These are phyloP conservation scores for Kitagawia praeruptora DNA, from an alignment of 129 eudicot genomes.

Conservation along the genomic window DNA sequence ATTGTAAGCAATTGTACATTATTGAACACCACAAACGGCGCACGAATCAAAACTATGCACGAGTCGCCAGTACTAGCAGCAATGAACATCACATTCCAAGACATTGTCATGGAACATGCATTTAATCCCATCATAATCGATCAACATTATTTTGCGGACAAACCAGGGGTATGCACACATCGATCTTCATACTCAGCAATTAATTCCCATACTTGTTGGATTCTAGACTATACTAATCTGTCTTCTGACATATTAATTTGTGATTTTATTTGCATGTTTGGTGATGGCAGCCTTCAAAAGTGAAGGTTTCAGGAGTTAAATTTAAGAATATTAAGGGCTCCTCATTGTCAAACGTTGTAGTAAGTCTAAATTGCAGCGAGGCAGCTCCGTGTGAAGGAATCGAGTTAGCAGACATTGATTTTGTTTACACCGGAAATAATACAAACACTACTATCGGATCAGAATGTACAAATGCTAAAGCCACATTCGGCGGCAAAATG, in stretches of 20 bases:
- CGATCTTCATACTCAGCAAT: neutral
- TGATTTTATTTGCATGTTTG: too few relatives aligned
- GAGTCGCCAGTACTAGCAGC: conserved; percentile 19
- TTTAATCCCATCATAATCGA: conserved; percentile 46
- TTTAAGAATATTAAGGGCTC: conserved; percentile 27
- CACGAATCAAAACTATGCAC: conserved; percentile 38
- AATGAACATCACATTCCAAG: conserved; percentile 18
- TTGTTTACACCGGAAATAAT: neutral
- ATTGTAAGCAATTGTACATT: conserved; percentile 15
- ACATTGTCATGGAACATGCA: conserved; percentile 22
- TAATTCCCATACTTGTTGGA: too few relatives aligned
- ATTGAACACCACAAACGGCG: conserved; percentile 24
- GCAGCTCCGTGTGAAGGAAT: conserved; percentile 28
- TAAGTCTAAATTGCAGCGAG: conserved; percentile 25
- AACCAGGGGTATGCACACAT: conserved; percentile 1
- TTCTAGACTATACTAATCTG: neutral
- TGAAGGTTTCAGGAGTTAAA: conserved; percentile 21
- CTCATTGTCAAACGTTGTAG: conserved; percentile 7
- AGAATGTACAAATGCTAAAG: conserved; percentile 24
- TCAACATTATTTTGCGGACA: conserved; percentile 30
- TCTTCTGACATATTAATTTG: neutral
- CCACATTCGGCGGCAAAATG: conserved; percentile 11
- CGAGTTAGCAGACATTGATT: neutral
- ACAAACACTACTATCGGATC: conserved; percentile 6
- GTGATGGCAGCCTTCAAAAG: conserved; percentile 29